Conservation (phyloP, 2,329 filamentous ascomycete species). For the Aspergillus thermomutatus region DNA sequence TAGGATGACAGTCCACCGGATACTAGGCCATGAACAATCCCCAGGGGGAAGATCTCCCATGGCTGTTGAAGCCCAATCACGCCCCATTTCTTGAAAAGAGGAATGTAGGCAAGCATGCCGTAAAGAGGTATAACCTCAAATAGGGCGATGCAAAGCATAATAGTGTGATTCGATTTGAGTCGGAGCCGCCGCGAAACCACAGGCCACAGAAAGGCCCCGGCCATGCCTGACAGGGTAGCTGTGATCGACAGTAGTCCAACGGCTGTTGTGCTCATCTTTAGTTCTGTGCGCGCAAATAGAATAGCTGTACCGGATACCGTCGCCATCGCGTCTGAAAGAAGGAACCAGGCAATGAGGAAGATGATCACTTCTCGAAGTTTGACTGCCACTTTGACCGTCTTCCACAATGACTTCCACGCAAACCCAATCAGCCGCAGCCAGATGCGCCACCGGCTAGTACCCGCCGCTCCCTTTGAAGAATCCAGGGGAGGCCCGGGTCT, state of each 20-base stretch:
- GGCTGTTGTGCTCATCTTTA: constrained; percentile 77
- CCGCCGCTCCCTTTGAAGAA: constrained; percentile 9
- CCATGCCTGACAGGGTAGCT: constrained; percentile 73
- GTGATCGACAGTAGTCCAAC: constrained; percentile 87
- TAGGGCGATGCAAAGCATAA: constrained; percentile 77
- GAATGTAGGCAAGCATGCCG: constrained; percentile 78
- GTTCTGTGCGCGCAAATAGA: constrained; percentile 83
- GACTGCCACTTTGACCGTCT: constrained; percentile 69
- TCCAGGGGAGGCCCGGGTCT: constrained; percentile 71
- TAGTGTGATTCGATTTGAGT: constrained; percentile 74
- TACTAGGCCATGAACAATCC: constrained; percentile 81
- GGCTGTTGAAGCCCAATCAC: constrained; percentile 77
- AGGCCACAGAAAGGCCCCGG: constrained; percentile 82
- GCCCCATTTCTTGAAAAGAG: constrained; percentile 68
- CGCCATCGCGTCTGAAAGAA: constrained; percentile 84
- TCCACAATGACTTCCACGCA: constrained; percentile 77
- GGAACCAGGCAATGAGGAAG: constrained; percentile 84
- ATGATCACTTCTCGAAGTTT: constrained; percentile 71
- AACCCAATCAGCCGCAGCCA: constrained; percentile 69
- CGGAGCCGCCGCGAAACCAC: constrained; percentile 65
- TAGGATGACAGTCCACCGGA: constrained; percentile 82
- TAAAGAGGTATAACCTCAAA: constrained; percentile 93
- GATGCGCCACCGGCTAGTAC: constrained; percentile 35
- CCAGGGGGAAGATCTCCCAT: constrained; percentile 91
- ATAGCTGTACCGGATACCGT: constrained; percentile 90